Conservation (phyloP, 2,329 filamentous ascomycete species). For the Daldinia eschscholtzii region DNA sequence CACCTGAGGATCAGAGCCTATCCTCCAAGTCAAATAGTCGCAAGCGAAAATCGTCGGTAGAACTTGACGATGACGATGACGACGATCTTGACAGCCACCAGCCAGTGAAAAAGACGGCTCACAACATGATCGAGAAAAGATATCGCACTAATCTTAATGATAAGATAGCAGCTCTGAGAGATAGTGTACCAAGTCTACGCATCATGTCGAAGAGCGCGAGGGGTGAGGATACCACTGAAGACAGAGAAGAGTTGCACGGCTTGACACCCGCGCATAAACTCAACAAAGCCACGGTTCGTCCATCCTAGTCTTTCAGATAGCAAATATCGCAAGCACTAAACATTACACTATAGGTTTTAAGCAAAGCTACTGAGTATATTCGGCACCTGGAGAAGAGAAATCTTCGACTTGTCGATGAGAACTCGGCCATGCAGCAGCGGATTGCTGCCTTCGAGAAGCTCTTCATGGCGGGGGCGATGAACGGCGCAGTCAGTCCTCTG, state of each 20-base stretch:
- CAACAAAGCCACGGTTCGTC: conserved; percentile 89
- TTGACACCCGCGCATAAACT: conserved; percentile 90
- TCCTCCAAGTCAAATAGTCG: conserved; percentile 63
- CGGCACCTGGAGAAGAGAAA: conserved; percentile 93
- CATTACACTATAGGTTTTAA: conserved; percentile 70
- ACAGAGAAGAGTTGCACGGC: conserved; percentile 84
- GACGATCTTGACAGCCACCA: conserved; percentile 71
- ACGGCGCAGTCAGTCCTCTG: conserved; percentile 67
- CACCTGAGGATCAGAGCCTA: conserved; percentile 66
- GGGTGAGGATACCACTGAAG: conserved; percentile 77
- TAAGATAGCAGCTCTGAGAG: conserved; percentile 91
- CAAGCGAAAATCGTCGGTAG: conserved; percentile 78
- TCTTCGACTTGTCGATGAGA: conserved; percentile 83
- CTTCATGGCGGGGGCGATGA: conserved; percentile 81
- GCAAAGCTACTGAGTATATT: conserved; percentile 97
- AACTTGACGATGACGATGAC: conserved; percentile 68
- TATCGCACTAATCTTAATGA: conserved; percentile 97
- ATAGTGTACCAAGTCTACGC: conserved; percentile 90
- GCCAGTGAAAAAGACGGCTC: conserved; percentile 86
- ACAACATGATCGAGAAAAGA: conserved; percentile 98
- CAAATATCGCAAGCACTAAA: conserved; percentile 37
- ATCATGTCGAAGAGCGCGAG: conserved; percentile 81
- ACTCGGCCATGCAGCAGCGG: conserved; percentile 80
- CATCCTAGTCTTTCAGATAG: not conserved
- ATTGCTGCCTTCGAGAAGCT: conserved; percentile 83